Base-by-base conservation (phyloP, 345 rosid species). In the Acer campestre region DNA sequence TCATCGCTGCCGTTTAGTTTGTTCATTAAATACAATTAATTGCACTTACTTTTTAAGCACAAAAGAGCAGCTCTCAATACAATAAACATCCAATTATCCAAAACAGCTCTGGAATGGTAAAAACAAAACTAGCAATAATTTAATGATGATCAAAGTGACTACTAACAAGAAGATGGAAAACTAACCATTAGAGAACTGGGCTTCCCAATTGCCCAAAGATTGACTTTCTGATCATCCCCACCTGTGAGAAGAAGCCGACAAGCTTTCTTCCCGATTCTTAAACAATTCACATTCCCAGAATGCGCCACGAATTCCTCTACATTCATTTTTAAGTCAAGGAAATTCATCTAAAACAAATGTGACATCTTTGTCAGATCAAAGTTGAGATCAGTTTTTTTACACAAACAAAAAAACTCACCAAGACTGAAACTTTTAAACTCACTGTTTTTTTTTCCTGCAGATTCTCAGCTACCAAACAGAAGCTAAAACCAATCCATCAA, bases 251-350 rank as follows among this genome's bases (percentile, higher is more conserved):
- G 82, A 70, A 92, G 86, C 80, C 98, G 86, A 75, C 91, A 84
- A 3, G 88, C 85, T 88, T 94, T 96, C 81, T 90, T 96, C 69
- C 97, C 98, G 2, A 96, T 88, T 73, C 79, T 81, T 25, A 96
- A 76, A 81, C 99, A 96, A 80, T 91, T 94, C 58, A 96, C 98
- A 84, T 92, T 88, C 17, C 82, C 82, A 0, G 97, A 86, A 87
- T 96, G 99, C 8, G 99, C 99, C 84, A 87, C 91, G 86, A 96
- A 94, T 86, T 96, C 98, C 90, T 96, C 99, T 96, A 77, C 65
- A 80, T 69, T 76, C 82, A 81, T 82, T 66, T 82, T 68, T 81
- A 49, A 82, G 91, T 83, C 86, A 95, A 91, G 90, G 75, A 85
- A 69, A 18, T 71, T 14, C 4, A 59, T 20, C 63, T 75, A 78